A percentile compares a stretch with the other conserved stretches of the same genome.
phyloP scores from a whole-genome alignment of 352 stramenopile species.

The Phytopythium montanum region DNA sequence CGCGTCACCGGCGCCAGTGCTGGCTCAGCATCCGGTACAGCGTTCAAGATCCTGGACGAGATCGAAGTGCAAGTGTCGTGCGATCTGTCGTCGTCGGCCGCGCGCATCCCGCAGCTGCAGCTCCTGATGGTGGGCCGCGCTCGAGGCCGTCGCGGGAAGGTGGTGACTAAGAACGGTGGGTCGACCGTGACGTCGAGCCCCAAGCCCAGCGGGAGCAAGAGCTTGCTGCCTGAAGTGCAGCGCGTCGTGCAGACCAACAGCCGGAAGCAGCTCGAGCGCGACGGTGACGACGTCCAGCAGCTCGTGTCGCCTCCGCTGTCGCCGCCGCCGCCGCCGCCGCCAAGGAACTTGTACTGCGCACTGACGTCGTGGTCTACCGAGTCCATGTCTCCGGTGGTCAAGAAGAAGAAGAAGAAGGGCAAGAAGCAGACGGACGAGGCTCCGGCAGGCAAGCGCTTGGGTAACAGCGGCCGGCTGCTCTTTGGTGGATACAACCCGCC shows the following conservation, averaged over 20 bases:
- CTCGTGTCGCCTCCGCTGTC: not conserved
- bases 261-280: constrained; percentile 7
- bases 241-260: constrained; percentile 60
- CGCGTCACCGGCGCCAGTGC: constrained; percentile 6
- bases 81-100: constrained; percentile 61
- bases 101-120: constrained; percentile 72
- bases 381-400: constrained; percentile 28
- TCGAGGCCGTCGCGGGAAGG: constrained; percentile 28
- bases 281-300: not conserved
- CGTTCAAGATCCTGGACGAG: constrained; percentile 69
- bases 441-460: constrained; percentile 25
- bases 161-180: constrained; percentile 11
- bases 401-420: constrained; percentile 20
- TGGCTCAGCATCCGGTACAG: constrained; percentile 8
- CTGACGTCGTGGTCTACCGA: constrained; percentile 16
- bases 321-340: not conserved
- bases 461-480: constrained; percentile 53
- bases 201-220: constrained; percentile 15
- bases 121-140: constrained; percentile 60
- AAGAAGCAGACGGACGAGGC: constrained; percentile 18
- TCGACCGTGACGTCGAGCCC: constrained; percentile 11
- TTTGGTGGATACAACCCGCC: constrained; percentile 72
- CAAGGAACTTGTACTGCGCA: constrained; percentile 34
- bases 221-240: constrained; percentile 55
- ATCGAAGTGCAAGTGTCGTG: constrained; percentile 80